These are phyloP conservation scores for Cryptosporidium tyzzeri DNA, from an alignment of 169 alveolate genomes.

Conservation along the genomic window DNA sequence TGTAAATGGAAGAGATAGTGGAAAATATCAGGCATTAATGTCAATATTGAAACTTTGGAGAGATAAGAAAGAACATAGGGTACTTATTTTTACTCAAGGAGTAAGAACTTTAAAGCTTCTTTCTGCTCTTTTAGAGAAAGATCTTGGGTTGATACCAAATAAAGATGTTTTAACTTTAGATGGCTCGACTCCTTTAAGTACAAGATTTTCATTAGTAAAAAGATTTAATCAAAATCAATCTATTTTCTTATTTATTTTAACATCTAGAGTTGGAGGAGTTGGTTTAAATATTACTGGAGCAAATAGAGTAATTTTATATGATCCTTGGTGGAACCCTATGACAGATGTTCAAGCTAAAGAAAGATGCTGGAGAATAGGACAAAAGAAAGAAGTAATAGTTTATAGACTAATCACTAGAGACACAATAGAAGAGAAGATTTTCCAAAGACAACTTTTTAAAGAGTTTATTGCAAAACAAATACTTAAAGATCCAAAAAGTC, in stretches of 20 bases:
- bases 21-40: slow-evolving; percentile 63
- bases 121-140: slow-evolving; percentile 40
- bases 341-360: slow-evolving; percentile 88
- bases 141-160: slow-evolving; percentile 14
- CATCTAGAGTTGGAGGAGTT: slow-evolving; percentile 90
- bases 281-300: slow-evolving; percentile 89
- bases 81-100: slow-evolving; percentile 65
- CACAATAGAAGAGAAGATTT: slow-evolving; percentile 86
- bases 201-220: slow-evolving; percentile 74
- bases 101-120: slow-evolving; percentile 55
- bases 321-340: slow-evolving; percentile 93
- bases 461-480: slow-evolving; percentile 80
- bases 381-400: slow-evolving; percentile 87
- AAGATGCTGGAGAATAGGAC: slow-evolving; percentile 91
- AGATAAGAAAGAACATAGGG: slow-evolving; percentile 49
- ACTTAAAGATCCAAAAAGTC: slow-evolving; percentile 76
- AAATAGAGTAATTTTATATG: slow-evolving; percentile 87
- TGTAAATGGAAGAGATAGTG: slow-evolving; percentile 57
- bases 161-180: slow-evolving; percentile 47
- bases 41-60: slow-evolving; percentile 64
- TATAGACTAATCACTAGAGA: slow-evolving; percentile 86
- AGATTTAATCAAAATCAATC: slow-evolving; percentile 75
- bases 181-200: slow-evolving; percentile 62
- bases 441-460: slow-evolving; percentile 84
- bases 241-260: slow-evolving; percentile 76